phyloP scores from a whole-genome alignment of 305 asterid species.

The Fraxinus dipetala region DNA sequence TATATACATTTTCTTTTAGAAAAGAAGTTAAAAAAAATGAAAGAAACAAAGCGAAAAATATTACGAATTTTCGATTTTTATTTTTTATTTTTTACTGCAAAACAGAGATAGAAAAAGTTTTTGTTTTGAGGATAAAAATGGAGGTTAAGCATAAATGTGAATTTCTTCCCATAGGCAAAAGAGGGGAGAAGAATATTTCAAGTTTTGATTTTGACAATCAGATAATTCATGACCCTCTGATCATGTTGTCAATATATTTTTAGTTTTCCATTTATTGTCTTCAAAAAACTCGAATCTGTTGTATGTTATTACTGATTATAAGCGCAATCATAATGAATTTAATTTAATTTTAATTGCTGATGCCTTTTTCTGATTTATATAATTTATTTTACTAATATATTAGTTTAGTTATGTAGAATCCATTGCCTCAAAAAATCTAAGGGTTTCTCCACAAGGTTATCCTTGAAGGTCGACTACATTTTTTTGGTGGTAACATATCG shows the following conservation, averaged over 20 bases:
- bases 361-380: neutral
- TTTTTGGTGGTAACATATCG: neutral
- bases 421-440: neutral
- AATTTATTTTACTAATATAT: neutral
- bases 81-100: neutral
- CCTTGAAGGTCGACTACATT: neutral
- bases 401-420: neutral
- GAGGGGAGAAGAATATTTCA: neutral
- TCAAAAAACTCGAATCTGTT: neutral
- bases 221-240: constrained; percentile 11
- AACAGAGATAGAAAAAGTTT: neutral
- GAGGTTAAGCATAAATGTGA: neutral
- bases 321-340: neutral
- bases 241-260: neutral
- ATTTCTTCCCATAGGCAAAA: neutral
- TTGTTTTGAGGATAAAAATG: neutral
- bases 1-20: neutral
- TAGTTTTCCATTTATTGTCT: neutral
- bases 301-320: neutral
- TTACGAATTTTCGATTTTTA: neutral
- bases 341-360: neutral
- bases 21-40: neutral
- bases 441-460: too few relatives aligned
- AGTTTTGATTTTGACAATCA: constrained; percentile 1
- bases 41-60: neutral